Conservation (phyloP, 805 yeast genomes). For the Cyberlindnera nakhonratchasimensis region DNA sequence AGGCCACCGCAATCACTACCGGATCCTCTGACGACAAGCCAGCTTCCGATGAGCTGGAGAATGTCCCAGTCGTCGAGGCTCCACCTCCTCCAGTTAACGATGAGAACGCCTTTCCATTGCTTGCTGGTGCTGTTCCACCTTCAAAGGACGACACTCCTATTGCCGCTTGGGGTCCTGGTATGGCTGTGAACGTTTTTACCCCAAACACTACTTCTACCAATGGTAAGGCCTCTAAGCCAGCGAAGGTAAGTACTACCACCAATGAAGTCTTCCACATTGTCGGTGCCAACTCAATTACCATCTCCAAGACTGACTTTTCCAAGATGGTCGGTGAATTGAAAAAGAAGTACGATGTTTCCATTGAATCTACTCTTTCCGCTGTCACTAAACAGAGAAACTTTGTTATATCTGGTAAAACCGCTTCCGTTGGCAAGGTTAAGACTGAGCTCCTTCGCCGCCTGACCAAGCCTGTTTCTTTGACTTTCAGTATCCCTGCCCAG, state of each 20-base stretch:
- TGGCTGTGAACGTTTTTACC: slow-evolving; percentile 22
- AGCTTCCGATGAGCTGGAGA: slow-evolving; percentile 1
- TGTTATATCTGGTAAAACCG: slow-evolving; percentile 71
- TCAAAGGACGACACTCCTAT: not conserved
- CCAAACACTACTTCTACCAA: slow-evolving; percentile 14
- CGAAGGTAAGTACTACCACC: slow-evolving; percentile 20
- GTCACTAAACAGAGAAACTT: slow-evolving; percentile 77
- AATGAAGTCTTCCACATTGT: slow-evolving; percentile 71
- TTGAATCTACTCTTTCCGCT: slow-evolving; percentile 80
- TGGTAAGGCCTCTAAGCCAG: slow-evolving; percentile 8
- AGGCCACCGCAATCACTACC: not conserved
- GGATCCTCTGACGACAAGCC: not conserved
- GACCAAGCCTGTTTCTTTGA: slow-evolving; percentile 65
- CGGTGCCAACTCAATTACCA: slow-evolving; percentile 61
- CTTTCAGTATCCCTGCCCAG: slow-evolving; percentile 69
- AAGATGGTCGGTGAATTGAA: slow-evolving; percentile 64
- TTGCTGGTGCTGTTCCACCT: slow-evolving; percentile 40
- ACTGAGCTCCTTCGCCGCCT: slow-evolving; percentile 71
- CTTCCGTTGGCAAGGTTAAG: slow-evolving; percentile 64
- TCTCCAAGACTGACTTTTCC: slow-evolving; percentile 62
- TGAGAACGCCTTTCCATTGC: slow-evolving; percentile 61
- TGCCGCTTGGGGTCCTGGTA: slow-evolving; percentile 37
- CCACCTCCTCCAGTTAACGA: slow-evolving; percentile 43
- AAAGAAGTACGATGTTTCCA: slow-evolving; percentile 55
- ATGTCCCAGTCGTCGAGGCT: slow-evolving; percentile 9